These are phyloP conservation scores for Populus hybrid DNA, from an alignment of 441 rosid genomes.

Conservation along the genomic window DNA sequence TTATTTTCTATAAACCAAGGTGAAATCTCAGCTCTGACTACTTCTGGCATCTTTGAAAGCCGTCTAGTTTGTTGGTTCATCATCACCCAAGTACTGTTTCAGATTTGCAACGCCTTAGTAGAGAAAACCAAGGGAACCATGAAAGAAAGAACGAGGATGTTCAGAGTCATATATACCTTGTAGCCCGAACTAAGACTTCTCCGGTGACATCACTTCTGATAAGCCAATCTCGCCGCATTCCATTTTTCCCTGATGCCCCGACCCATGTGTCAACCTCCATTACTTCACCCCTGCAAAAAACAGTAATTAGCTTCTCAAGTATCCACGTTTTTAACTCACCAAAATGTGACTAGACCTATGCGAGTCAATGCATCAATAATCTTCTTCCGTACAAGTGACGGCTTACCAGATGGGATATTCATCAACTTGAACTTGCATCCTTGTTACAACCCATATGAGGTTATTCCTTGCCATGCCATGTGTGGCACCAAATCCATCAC, in stretches of 20 bases:
- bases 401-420: constrained; percentile 48
- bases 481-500: constrained; percentile 49
- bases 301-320: too few species aligned
- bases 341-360: too few species aligned
- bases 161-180: constrained; percentile 33
- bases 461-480: constrained; percentile 52
- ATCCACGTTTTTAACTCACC: too few species aligned
- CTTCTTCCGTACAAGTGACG: background rate
- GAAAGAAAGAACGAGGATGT: background rate
- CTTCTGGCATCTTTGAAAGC: too few species aligned
- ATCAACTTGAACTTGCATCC: constrained; percentile 53
- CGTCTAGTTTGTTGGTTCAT: too few species aligned
- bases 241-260: constrained; percentile 55
- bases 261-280: constrained; percentile 61
- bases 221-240: constrained; percentile 59
- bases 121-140: background rate
- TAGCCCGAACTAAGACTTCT: constrained; percentile 38
- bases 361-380: too few species aligned
- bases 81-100: too few species aligned
- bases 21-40: too few species aligned
- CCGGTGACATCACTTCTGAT: constrained; percentile 48
- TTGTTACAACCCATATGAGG: constrained; percentile 64
- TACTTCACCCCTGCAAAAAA: constrained; percentile 51
- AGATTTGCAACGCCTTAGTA: background rate
- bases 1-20: too few species aligned